A percentile compares a stretch with the other conserved stretches of the same genome.
These are phyloP conservation scores for Neonectria hederae DNA, from an alignment of 2,329 filamentous ascomycete genomes.

Conservation along the genomic window DNA sequence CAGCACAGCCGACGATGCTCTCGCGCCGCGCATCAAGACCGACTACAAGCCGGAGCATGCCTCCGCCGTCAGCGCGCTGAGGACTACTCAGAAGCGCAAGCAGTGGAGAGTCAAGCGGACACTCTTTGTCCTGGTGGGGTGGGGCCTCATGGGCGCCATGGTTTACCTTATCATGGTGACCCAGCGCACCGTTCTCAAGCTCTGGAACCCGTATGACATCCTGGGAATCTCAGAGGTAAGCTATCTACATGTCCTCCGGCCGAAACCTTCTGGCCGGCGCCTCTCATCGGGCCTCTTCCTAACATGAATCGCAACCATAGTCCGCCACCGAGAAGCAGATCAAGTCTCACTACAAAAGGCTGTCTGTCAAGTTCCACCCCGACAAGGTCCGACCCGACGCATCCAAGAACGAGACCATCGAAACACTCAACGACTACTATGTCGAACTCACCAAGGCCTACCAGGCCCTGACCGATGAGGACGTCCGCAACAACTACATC, in stretches of 20 bases:
- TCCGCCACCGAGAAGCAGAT: constrained; percentile 89
- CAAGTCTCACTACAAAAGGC: constrained; percentile 87
- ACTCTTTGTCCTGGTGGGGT: constrained; percentile 78
- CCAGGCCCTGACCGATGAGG: constrained; percentile 97
- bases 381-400: constrained; percentile 90
- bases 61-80: constrained; percentile 83
- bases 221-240: constrained; percentile 83
- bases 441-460: constrained; percentile 98
- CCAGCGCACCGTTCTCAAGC: constrained; percentile 73
- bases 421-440: constrained; percentile 86
- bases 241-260: constrained; percentile 7
- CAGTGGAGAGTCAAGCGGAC: constrained; percentile 89
- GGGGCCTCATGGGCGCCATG: constrained; percentile 88
- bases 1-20: constrained; percentile 78
- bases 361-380: constrained; percentile 88
- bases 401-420: constrained; percentile 87
- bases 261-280: neutral
- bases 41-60: constrained; percentile 84
- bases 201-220: constrained; percentile 98
- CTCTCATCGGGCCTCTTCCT: constrained; percentile 12
- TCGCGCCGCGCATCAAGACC: constrained; percentile 83
- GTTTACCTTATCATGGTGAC: constrained; percentile 88
- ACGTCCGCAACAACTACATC: constrained; percentile 95
- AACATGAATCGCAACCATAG: constrained; percentile 51
- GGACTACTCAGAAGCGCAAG: constrained; percentile 87